These are phyloP conservation scores for Cercophora newfieldiana DNA, from an alignment of 495 filamentous ascomycete species.

Conservation along the genomic window DNA sequence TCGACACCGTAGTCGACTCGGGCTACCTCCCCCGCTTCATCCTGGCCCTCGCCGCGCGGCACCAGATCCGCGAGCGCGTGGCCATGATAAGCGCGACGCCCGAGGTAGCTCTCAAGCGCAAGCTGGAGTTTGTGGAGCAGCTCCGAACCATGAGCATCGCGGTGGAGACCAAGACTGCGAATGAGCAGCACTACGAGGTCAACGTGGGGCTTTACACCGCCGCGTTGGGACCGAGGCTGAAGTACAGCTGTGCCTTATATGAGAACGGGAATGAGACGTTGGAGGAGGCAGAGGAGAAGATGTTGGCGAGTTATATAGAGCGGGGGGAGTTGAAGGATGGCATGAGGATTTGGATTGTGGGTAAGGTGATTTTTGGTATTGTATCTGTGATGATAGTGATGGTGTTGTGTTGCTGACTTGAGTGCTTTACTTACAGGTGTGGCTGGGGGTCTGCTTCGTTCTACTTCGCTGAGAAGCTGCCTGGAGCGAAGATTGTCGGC, in stretches of 20 bases:
- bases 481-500: conserved; percentile 57
- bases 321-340: conserved; percentile 57
- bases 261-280: conserved; percentile 55
- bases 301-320: conserved; percentile 60
- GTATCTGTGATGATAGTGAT: conserved; percentile 13
- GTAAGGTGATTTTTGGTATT: conserved; percentile 36
- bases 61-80: conserved; percentile 55
- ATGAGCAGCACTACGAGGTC: conserved; percentile 69
- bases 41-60: conserved; percentile 48
- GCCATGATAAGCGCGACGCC: conserved; percentile 46
- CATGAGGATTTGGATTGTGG: conserved; percentile 64
- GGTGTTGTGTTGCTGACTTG: conserved; percentile 17
- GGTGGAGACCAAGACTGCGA: conserved; percentile 60
- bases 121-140: conserved; percentile 57
- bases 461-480: conserved; percentile 61
- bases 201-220: conserved; percentile 57
- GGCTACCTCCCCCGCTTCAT: conserved; percentile 1
- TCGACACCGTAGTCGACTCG: neutral
- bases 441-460: conserved; percentile 65
- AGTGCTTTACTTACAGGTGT: conserved; percentile 51
- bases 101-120: conserved; percentile 47
- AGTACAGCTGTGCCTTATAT: conserved; percentile 63
- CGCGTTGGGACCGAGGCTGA: conserved; percentile 63
- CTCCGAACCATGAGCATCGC: conserved; percentile 55
- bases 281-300: conserved; percentile 62